Base-by-base conservation (phyloP, 306 rosid genomes). In the Comarum palustre region DNA sequence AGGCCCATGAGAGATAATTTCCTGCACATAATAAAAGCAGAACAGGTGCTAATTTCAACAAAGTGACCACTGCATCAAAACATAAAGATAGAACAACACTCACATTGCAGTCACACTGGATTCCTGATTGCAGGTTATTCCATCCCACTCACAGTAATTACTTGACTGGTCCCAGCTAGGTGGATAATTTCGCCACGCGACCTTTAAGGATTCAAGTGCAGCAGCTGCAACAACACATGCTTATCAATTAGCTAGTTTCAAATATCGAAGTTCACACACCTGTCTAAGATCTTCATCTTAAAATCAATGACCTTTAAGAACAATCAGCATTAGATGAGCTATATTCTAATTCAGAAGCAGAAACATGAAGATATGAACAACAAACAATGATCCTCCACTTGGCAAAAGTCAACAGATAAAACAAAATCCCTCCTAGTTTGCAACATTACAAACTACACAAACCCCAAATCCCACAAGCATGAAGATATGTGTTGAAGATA, bases 121-220 rank as follows among this genome's bases (percentile, higher is more conserved):
- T 78, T 65, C 76, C 79, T 62, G 84, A 52, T 52, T 52, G 91
- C 99, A 94, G 19, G 76, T 82, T 41, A 94, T 87, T 83, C 99
- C 99, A 42, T 94, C 99, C 99, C 99, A 94, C 78, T 85, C 91
- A 86, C 97, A 91, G 1, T 96, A 96, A 77, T 94, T 95, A 50
- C 73, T 43, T 71, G 99, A 86, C 60, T 63, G 74, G 74, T 74
- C 87, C 99, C 99, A 94, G 82, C 88, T 88, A 25, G 97, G 97
- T 48, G 99, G 99, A 74, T 88, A 62, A 61, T 85, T 83, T 69
- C 69, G 25, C 97, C 97, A 91, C 51, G 51, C 20, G 29, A 57
- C 80, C 80, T 84, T 88, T 48, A 94, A 74, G 65, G 99, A 85
- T 38, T 78, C 68, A 69, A 94, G 86, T 22, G 69, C 89, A 71